Evolutionary conservation across 306 rosid species (phyloP).

Genomic region (Cyamopsis tetragonoloba): DNA sequence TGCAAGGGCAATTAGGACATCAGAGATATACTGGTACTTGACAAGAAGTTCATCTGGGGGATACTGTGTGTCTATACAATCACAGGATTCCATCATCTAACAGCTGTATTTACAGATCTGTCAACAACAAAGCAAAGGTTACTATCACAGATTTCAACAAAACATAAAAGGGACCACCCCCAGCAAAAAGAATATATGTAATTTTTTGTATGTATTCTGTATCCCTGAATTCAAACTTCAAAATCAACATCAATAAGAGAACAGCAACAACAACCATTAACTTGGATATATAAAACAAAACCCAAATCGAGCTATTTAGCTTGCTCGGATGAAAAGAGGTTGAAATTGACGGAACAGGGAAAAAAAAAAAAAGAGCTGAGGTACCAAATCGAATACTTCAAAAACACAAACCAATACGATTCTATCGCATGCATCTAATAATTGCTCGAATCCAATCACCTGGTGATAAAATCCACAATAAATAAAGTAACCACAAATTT

Average conservation of each 20-base stretch:
- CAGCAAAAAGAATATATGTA: too few relatives aligned
- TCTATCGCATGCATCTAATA: neutral
- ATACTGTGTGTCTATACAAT: conserved; percentile 77
- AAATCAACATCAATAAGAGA: conserved; percentile 14
- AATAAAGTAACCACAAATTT: neutral
- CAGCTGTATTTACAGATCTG: conserved; percentile 38
- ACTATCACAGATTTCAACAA: neutral
- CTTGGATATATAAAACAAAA: neutral
- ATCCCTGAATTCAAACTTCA: neutral
- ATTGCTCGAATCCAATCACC: neutral
- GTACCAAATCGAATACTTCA: neutral
- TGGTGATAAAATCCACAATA: neutral
- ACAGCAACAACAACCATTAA: neutral
- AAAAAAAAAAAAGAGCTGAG: neutral
- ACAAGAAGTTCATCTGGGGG: conserved; percentile 88
- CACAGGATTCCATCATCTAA: conserved; percentile 71
- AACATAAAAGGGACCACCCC: neutral
- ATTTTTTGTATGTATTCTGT: neutral
- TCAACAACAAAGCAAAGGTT: conserved; percentile 2
- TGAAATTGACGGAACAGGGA: neutral
- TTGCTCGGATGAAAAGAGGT: neutral
- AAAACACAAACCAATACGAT: neutral
- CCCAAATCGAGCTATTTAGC: neutral
- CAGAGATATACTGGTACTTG: conserved; percentile 91
- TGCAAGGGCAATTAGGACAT: conserved; percentile 75